These are phyloP conservation scores for Scenedesmus sp. DNA, from an alignment of 163 green algal genomes.

Conservation along the genomic window DNA sequence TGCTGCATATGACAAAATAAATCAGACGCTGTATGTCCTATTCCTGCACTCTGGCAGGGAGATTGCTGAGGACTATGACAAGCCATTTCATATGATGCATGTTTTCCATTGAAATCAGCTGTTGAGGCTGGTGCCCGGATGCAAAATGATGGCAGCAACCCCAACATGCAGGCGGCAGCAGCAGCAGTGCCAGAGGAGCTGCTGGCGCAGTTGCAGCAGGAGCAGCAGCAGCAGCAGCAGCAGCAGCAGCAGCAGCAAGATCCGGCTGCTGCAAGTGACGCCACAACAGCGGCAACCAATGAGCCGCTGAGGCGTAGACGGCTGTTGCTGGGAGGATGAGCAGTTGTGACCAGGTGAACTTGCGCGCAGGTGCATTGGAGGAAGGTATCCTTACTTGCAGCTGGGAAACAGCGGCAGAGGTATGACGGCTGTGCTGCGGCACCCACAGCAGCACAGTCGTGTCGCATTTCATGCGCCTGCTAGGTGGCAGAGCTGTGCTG, in stretches of 20 bases:
- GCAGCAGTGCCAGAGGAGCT: background rate
- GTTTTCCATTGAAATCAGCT: background rate
- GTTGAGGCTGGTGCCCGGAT: too few relatives aligned
- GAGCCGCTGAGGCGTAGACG: background rate
- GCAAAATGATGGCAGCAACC: background rate
- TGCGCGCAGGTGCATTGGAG: too few relatives aligned
- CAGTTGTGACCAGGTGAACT: too few relatives aligned
- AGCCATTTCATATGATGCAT: background rate
- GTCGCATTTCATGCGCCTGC: too few relatives aligned
- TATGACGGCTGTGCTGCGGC: too few relatives aligned
- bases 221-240: background rate
- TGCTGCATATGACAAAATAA: background rate
- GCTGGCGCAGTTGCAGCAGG: background rate
- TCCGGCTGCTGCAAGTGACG: background rate
- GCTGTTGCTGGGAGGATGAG: background rate
- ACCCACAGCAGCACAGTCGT: too few relatives aligned
- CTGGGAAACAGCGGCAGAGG: too few relatives aligned
- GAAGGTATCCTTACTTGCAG: too few relatives aligned
- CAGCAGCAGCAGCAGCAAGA: background rate
- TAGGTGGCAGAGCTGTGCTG: too few relatives aligned
- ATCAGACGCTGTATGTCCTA: background rate
- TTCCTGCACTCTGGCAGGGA: background rate
- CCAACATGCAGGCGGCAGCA: background rate
- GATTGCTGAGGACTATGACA: background rate
- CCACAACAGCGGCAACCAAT: background rate